These are phyloP conservation scores for Fraxinus sp. DNA, from an alignment of 305 asterid genomes.

Conservation along the genomic window DNA sequence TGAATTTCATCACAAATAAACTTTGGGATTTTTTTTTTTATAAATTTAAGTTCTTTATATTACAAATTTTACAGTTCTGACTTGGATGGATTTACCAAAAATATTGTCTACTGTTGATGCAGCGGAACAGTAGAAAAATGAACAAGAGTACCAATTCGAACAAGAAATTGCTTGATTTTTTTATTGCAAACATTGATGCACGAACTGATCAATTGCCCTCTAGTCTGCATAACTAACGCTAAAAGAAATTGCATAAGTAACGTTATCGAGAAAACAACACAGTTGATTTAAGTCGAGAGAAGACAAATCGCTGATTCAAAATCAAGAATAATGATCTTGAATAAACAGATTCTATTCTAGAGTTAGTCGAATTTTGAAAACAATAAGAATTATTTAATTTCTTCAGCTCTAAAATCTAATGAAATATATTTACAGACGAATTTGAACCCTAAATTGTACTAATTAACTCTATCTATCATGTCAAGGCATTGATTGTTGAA, in stretches of 20 bases:
- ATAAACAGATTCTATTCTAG: not conserved
- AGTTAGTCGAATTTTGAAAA: not conserved
- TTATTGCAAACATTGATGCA: no score
- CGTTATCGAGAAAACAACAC: not conserved
- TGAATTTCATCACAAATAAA: not conserved
- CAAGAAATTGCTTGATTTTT: no score
- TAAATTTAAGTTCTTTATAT: not conserved
- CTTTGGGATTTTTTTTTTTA: not conserved
- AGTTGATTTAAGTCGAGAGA: no score
- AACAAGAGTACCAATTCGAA: no score
- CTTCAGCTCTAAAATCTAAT: not conserved
- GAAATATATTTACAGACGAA: not conserved
- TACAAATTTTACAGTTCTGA: not conserved
- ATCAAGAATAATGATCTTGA: no score
- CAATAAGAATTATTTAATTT: not conserved
- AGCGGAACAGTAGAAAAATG: not conserved
- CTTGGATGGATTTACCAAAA: not conserved
- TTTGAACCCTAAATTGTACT: not conserved
- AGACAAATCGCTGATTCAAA: not conserved
- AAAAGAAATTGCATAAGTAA: not conserved
- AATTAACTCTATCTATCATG: not conserved
- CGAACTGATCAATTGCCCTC: no score
- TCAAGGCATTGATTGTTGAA: not conserved
- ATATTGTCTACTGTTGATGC: not conserved
- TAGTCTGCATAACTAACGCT: no score